Percentiles rank a stretch among this genome's conserved stretches.
phyloP scores from a whole-genome alignment of 2,329 filamentous ascomycete species.

The Paraphoma chrysanthemicola region DNA sequence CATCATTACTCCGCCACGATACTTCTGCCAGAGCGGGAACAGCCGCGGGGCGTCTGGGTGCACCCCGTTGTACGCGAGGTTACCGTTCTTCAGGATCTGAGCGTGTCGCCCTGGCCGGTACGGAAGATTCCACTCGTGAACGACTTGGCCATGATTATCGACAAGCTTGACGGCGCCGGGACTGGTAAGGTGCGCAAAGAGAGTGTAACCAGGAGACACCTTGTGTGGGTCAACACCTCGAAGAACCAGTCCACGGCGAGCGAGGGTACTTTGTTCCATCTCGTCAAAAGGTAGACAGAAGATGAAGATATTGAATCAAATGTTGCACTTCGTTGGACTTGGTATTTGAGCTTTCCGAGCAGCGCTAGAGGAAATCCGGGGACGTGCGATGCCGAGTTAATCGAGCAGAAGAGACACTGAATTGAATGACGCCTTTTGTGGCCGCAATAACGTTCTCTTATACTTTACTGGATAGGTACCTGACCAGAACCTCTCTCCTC shows the following conservation, averaged over 20 bases:
- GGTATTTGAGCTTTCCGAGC: not conserved
- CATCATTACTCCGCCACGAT: conserved; percentile 55
- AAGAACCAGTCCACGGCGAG: conserved; percentile 52
- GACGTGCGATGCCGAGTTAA: not conserved
- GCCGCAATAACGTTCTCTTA: conserved; percentile 5
- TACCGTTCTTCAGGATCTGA: conserved; percentile 53
- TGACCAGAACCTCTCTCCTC: not conserved
- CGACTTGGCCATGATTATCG: conserved; percentile 51
- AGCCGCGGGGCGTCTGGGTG: conserved; percentile 49
- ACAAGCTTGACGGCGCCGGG: conserved; percentile 49
- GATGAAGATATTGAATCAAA: no score
- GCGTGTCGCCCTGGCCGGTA: conserved; percentile 53
- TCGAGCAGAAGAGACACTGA: not conserved
- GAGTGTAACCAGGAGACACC: conserved; percentile 51
- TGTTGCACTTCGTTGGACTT: not conserved
- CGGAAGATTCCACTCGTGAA: conserved; percentile 54
- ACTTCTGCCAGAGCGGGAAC: conserved; percentile 56
- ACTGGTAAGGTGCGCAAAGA: conserved; percentile 53
- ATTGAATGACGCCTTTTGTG: conserved; percentile 1
- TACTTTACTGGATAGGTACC: not conserved
- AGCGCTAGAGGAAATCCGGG: not conserved
- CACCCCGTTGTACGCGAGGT: conserved; percentile 54
- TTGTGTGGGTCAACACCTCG: conserved; percentile 47
- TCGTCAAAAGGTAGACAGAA: not conserved
- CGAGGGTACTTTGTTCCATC: conserved; percentile 55